Base-by-base conservation (phyloP, 2,329 filamentous ascomycete genomes). In the Tolypocladium sp. region DNA sequence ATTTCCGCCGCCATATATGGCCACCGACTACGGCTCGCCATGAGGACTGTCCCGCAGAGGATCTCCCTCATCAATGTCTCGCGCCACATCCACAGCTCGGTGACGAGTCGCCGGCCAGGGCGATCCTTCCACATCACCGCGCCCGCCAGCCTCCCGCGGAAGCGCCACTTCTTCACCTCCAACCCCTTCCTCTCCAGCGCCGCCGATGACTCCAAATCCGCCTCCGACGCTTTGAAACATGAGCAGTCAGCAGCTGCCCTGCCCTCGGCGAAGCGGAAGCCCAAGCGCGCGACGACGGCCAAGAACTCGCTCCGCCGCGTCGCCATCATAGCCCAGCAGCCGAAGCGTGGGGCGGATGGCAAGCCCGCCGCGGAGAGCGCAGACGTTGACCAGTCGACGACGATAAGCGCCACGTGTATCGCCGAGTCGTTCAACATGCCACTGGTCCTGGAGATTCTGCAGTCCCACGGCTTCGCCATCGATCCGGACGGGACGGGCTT, bases 251-350 rank as follows among this genome's bases (percentile, higher is more conserved):
- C 38, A 7, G 41, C 57, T 4, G 30, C 58, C 25, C 54, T 66
- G 12, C 55, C 67, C 2, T 37, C 67, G 27, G 61, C 72, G 56
- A 82, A 81, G 66, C 75, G 79, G 59, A 82, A 81, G 59, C 73
- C 76, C 8, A 73, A 74, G 3, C 73, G 81, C 46, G 67, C 75
- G 1, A 70, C 76, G 4, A 75, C 76, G 4, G 73, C 84, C 52
- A 89, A 91, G 64, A 89, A 87, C 62, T 94, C 91, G 2, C 78
- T 97, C 38, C 86, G 93, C 58, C 84, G 92, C 60, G 91, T 96
- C 15, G 91, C 92, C 38, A 89, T 91, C 22, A 91, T 94, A 67
- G 92, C 92, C 22, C 91, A 96, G 69, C 79, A 79, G 62, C 73
- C 77, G n/a, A 75, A 77, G 57, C 69, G 69, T 57, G 66, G 65